Base-by-base conservation (phyloP, 352 stramenopile genomes). In the Thalassiosira hispida region DNA sequence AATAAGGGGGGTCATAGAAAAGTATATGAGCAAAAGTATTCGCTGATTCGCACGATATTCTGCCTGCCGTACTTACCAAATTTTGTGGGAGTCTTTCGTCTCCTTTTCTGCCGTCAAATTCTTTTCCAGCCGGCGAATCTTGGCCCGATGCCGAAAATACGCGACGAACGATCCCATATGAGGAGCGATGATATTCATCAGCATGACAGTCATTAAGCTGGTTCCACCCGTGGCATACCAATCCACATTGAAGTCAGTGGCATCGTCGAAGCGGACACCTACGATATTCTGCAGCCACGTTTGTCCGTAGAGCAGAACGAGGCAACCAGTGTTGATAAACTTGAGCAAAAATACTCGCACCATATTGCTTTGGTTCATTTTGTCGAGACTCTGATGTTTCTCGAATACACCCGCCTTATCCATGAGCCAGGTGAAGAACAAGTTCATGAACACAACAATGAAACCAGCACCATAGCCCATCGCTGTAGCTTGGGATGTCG, bases 221-320 rank as follows among this genome's bases (percentile, higher is more conserved):
- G 79, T 72, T 38, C 90, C 90, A 47, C 85, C 83, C 6, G 85
- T 87, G 11, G 55, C 68, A 66, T 94, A 94, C 90, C 90, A 94
- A 53, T 92, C 86, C 8, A 86, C 67, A 63, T 84, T 84, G 27
- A 89, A 89, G 35, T 90, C 72, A 31, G 80, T 70, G 22, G 83
- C 72, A 74, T 90, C 81, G 3, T 84, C 78, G 57, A 88, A 83
- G 56, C 62, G 33, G n/a, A 92, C 64, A 1, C 67, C 33, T 8
- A 93, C 57, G 9, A 90, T 49, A 40, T 55, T 77, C 51, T 91
- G 87, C 14, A 91, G 35, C 65, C 76, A 82, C 23, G 75, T 76
- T 35, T 87, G 77, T 31, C 90, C 89, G 64, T 90, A 89, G 2
- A 93, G 57, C 6, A 94, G 73, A 38, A 94, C 77, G 22, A 92